Evolutionary conservation across 139 green algal genomes (phyloP), one percentile per base, ranked within the genome.

Genomic region (Volvox africanus): DNA sequence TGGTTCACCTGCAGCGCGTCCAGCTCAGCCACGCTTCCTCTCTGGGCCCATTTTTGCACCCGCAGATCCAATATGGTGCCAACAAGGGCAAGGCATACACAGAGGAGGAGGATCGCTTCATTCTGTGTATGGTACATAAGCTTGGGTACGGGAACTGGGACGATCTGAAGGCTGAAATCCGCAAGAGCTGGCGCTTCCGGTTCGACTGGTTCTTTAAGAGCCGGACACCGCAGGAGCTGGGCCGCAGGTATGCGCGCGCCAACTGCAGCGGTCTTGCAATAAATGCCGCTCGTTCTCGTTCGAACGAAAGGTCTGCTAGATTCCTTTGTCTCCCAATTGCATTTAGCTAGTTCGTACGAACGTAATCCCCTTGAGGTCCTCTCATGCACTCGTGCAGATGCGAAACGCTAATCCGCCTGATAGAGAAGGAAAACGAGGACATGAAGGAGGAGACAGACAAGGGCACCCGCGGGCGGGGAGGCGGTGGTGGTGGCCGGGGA

Each of bases 121-220:
- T 99, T 91, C 87, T 99, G 81, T 99, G 98, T 96, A 99, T 97
- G 96, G 91, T 98, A 69, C 95, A 99, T 94, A 96, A 97, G 96
- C 97, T 99, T 69, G 98, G 98, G 17, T 99, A 99, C 82, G 98
- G 98, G 78, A 88, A 93, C 13, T 99, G 98, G 98, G 98, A 99
- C 76, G 98, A 99, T 93, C 95, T 99, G 67, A 99, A 99, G 95
- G 96, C 93, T 35, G 97, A 98, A 89, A 97, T 99, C 83, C 95
- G 98, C 62, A 96, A 96, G 77, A 95, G 92, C 89, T 99, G 97
- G 96, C 92, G 98, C 62, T 99, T 99, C 96, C 95, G 98, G 55
- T 99, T 99, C 91, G 98, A 99, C 95, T 99, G 98, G 98, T 99
- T 99, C 95, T 97, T 99, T 93, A 99, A 99, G 96, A 97, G 93